These are phyloP conservation scores for Plantago rigida DNA, from an alignment of 305 asterid genomes.

Conservation along the genomic window DNA sequence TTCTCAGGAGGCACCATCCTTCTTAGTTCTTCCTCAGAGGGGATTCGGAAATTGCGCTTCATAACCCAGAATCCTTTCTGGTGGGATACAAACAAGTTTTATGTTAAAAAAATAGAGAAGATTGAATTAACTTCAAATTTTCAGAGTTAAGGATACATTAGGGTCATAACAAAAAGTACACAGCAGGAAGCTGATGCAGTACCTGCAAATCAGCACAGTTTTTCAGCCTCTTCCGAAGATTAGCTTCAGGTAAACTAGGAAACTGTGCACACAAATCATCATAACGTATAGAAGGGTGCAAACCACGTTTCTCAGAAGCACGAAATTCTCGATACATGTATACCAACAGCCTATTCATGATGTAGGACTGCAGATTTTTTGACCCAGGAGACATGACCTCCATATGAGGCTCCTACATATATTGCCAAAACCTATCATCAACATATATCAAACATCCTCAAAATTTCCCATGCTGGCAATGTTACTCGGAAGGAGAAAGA, in stretches of 20 bases:
- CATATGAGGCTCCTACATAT: slow-evolving; percentile 81
- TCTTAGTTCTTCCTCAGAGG: slow-evolving; percentile 91
- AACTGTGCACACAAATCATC: slow-evolving; percentile 77
- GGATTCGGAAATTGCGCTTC: slow-evolving; percentile 82
- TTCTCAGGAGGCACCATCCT: slow-evolving; percentile 96
- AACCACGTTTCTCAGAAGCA: slow-evolving; percentile 72
- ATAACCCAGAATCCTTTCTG: slow-evolving; percentile 85
- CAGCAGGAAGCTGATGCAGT: slow-evolving; percentile 17
- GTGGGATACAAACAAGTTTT: slow-evolving; percentile 21
- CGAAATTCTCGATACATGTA: slow-evolving; percentile 81
- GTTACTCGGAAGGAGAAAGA: too few relatives aligned
- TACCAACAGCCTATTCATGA: slow-evolving; percentile 81
- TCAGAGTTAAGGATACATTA: slow-evolving; percentile 11
- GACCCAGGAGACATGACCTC: slow-evolving; percentile 96
- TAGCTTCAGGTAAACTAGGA: slow-evolving; percentile 69
- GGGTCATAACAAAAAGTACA: background rate
- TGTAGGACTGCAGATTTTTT: slow-evolving; percentile 69
- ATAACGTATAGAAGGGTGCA: slow-evolving; percentile 66
- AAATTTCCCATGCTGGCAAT: too few relatives aligned
- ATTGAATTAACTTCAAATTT: slow-evolving; percentile 14
- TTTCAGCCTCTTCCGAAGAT: slow-evolving; percentile 80
- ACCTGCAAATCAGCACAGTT: slow-evolving; percentile 90
- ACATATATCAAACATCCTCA: background rate
- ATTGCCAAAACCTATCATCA: slow-evolving; percentile 26
- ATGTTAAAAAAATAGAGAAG: slow-evolving; percentile 17